Percentiles rank a stretch among this genome's conserved stretches.
Evolutionary conservation across 2,329 filamentous ascomycete genomes (phyloP).

Genomic region (Sporothrix protearum): DNA sequence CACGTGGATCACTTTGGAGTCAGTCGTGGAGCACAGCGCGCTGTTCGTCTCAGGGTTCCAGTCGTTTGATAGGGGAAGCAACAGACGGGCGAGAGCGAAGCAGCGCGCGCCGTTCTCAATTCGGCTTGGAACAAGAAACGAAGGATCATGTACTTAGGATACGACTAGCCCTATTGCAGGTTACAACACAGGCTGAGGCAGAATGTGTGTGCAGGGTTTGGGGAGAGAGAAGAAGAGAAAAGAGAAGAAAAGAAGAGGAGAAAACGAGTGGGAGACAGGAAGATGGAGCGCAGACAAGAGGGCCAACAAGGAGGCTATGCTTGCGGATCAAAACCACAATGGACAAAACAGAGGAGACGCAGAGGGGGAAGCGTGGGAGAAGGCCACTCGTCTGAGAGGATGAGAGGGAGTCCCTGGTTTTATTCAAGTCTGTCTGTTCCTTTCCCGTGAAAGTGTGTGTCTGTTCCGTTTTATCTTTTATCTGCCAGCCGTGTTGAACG

Average conservation of each 20-base stretch:
- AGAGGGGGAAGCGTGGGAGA: not conserved
- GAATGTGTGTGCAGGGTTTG: not conserved
- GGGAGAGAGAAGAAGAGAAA: not conserved
- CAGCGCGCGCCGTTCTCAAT: not conserved
- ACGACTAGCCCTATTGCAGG: not conserved
- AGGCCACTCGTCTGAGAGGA: not conserved
- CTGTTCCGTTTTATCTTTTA: not conserved
- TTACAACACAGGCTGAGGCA: conserved; percentile 5
- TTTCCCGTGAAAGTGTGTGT: not conserved
- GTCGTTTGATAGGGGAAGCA: not conserved
- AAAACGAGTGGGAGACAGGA: not conserved
- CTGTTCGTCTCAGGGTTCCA: not conserved
- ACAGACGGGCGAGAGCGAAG: not conserved
- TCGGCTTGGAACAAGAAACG: not conserved
- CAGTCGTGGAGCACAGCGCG: not conserved
- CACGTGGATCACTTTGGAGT: not conserved
- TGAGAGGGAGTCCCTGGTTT: not conserved
- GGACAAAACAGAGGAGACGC: not conserved
- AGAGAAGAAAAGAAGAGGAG: not conserved
- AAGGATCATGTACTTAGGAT: conserved; percentile 4
- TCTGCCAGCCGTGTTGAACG: not conserved
- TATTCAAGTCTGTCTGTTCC: not conserved
- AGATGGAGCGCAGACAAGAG: not conserved
- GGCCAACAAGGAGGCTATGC: not conserved
- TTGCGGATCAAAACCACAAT: not conserved